phyloP scores from a whole-genome alignment of 768 basidiomycete genomes.

The Scleroderma bovista region DNA sequence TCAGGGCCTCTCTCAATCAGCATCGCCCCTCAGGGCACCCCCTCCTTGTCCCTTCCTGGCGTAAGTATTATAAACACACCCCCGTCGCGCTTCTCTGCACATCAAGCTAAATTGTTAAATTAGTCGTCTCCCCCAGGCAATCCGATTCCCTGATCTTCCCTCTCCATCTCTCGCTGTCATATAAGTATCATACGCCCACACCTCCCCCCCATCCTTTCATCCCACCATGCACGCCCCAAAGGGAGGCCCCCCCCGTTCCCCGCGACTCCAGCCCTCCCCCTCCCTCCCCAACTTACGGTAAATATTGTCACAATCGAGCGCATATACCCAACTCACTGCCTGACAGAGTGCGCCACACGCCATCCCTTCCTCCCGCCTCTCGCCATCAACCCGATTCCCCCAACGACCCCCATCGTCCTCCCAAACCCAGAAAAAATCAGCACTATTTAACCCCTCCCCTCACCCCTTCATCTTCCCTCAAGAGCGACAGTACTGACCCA shows the following conservation, averaged over 20 bases:
- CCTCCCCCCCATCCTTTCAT: constrained; percentile 19
- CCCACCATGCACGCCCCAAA: constrained; percentile 23
- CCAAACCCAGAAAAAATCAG: constrained; percentile 23
- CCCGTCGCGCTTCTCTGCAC: constrained; percentile 31
- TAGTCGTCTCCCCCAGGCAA: constrained; percentile 25
- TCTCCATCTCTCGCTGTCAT: constrained; percentile 31
- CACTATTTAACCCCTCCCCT: constrained; percentile 61
- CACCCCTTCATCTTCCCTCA: constrained; percentile 58
- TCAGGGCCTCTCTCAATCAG: no score
- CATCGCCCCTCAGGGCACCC: neutral
- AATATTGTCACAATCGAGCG: constrained; percentile 7
- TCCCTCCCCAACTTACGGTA: constrained; percentile 70
- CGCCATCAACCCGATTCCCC: constrained; percentile 16
- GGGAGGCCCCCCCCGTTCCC: constrained; percentile 30
- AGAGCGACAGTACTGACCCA: constrained; percentile 31
- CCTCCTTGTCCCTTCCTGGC: constrained; percentile 12
- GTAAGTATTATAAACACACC: constrained; percentile 6
- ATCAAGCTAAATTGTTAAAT: constrained; percentile 29
- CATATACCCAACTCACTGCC: constrained; percentile 11
- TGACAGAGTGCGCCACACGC: constrained; percentile 19
- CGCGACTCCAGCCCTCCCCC: constrained; percentile 57
- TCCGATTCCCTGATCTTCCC: constrained; percentile 27
- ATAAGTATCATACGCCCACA: constrained; percentile 23
- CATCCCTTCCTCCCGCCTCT: constrained; percentile 26
- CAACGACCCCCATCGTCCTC: constrained; percentile 14